These are phyloP conservation scores for Rhizopus sp. DNA, from an alignment of 371 early-diverging fungal genomes.

Conservation along the genomic window DNA sequence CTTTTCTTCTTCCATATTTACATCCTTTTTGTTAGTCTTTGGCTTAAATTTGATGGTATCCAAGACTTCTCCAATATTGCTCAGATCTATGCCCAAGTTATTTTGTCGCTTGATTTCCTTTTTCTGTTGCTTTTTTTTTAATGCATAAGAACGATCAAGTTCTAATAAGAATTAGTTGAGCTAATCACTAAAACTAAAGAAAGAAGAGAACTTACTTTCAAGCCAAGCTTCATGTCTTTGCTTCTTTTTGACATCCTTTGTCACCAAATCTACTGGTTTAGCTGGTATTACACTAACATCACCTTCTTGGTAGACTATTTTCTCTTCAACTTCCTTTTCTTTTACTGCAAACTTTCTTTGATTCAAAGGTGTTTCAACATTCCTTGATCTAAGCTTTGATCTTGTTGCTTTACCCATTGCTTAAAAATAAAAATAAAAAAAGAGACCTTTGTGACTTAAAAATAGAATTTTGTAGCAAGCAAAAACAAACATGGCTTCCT, in stretches of 20 bases:
- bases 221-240: conserved; percentile 61
- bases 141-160: conserved; percentile 53
- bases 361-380: conserved; percentile 16
- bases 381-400: conserved; percentile 26
- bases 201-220: conserved; percentile 40
- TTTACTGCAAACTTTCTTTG: conserved; percentile 30
- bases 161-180: conserved; percentile 27
- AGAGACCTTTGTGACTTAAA: conserved; percentile 6
- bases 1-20: conserved; percentile 15
- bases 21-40: conserved; percentile 23
- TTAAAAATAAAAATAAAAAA: conserved; percentile 5
- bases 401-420: conserved; percentile 54
- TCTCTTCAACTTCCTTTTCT: conserved; percentile 28
- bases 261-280: conserved; percentile 26
- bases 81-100: conserved; percentile 32
- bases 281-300: conserved; percentile 18
- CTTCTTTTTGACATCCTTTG: conserved; percentile 55
- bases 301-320: conserved; percentile 14
- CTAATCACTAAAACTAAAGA: too few relatives aligned
- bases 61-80: conserved; percentile 48
- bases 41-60: conserved; percentile 34
- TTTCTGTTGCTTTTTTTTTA: conserved; percentile 49
- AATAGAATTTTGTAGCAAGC: too few relatives aligned
- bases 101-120: conserved; percentile 38
- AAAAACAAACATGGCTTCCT: too few relatives aligned